Percentiles rank a stretch among this genome's conserved stretches.
phyloP scores from a whole-genome alignment of 257 asterid genomes.

The Solanum etuberosum region DNA sequence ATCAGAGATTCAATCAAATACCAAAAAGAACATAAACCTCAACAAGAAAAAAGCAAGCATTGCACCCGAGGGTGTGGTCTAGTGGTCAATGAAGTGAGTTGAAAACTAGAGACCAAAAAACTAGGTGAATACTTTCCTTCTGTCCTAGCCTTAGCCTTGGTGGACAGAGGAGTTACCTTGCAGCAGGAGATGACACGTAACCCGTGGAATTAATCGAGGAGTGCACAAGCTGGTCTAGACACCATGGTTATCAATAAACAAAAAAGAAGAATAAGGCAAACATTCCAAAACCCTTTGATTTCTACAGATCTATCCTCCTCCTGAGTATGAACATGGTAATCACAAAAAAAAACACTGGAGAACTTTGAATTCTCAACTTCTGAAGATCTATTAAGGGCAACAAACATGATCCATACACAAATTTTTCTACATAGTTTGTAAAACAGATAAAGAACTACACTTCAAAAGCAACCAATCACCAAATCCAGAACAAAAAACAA shows the following conservation, averaged over 20 bases:
- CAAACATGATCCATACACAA: background rate
- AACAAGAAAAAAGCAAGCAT: background rate
- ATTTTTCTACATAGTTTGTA: background rate
- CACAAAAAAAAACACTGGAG: background rate
- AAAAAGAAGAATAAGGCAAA: background rate
- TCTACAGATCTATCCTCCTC: background rate
- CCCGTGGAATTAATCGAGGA: background rate
- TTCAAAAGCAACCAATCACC: background rate
- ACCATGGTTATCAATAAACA: background rate
- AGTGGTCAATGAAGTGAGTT: background rate
- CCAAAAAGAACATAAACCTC: background rate
- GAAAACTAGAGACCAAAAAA: background rate
- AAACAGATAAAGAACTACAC: background rate
- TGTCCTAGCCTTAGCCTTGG: background rate
- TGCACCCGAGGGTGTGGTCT: background rate
- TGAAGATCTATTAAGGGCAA: background rate
- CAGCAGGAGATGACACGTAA: background rate
- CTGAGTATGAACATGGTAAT: background rate
- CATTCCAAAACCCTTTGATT: background rate
- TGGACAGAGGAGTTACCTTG: background rate
- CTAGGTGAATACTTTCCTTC: background rate
- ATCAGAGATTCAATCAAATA: background rate
- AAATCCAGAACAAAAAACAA: background rate
- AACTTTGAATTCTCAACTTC: background rate
- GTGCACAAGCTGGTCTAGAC: background rate